Conservation (phyloP, 2,329 filamentous ascomycete genomes). For the Sporothrix luriei region DNA sequence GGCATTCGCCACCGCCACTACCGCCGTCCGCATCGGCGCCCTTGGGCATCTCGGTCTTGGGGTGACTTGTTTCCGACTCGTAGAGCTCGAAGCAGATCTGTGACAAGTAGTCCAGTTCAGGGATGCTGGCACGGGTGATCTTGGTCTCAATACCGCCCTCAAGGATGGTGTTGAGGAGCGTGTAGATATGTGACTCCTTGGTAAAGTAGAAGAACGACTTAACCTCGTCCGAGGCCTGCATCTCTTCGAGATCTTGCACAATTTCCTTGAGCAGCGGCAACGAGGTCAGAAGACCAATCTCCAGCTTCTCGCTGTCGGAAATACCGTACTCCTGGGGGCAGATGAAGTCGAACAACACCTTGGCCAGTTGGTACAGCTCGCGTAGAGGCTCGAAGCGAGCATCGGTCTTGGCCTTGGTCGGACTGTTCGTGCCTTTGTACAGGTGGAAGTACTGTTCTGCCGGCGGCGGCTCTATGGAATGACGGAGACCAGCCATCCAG, state of each 20-base stretch:
- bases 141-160: conserved; percentile 97
- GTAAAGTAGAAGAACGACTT: conserved; percentile 99
- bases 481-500: conserved; percentile 58
- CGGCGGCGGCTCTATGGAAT: conserved; percentile 56
- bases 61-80: conserved; percentile 77
- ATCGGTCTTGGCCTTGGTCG: conserved; percentile 78
- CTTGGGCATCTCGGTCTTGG: conserved; percentile 33
- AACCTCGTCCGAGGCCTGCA: conserved; percentile 90
- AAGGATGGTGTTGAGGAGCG: conserved; percentile 93
- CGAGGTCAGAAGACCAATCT: conserved; percentile 93
- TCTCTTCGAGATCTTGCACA: conserved; percentile 93
- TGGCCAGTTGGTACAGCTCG: conserved; percentile 89
- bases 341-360: conserved; percentile 96
- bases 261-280: conserved; percentile 94
- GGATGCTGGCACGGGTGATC: conserved; percentile 91
- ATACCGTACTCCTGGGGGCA: conserved; percentile 98
- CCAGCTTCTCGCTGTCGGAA: conserved; percentile 91
- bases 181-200: conserved; percentile 98
- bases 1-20: not conserved
- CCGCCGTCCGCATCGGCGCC: not conserved
- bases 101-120: conserved; percentile 93
- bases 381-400: conserved; percentile 83
- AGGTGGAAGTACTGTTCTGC: conserved; percentile 85
- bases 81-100: conserved; percentile 99
- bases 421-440: conserved; percentile 70